Evolutionary conservation across 1,284 basidiomycete genomes (phyloP).

Genomic region (Leccinum discolor): DNA sequence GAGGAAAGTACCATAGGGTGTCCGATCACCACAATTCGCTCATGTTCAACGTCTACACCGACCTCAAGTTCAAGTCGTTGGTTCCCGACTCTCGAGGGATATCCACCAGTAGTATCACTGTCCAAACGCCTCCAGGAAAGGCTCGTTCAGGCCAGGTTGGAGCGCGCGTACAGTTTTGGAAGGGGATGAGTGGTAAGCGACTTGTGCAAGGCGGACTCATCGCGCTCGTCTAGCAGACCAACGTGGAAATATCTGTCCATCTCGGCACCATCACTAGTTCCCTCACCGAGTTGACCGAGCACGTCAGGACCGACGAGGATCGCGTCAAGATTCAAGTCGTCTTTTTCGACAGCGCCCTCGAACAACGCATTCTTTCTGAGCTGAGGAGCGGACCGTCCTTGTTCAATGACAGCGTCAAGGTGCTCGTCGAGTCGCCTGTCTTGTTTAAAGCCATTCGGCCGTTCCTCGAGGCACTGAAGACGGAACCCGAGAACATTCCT

Average conservation of each 20-base stretch:
- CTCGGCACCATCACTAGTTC: constrained; percentile 48
- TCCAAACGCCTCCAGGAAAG: constrained; percentile 38
- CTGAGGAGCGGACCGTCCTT: constrained; percentile 23
- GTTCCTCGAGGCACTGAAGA: constrained; percentile 55
- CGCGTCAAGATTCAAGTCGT: constrained; percentile 36
- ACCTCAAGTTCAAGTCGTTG: constrained; percentile 42
- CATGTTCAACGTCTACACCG: constrained; percentile 61
- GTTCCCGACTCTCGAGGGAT: constrained; percentile 50
- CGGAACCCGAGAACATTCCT: constrained; percentile 53
- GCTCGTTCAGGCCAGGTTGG: too few species aligned
- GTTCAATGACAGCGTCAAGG: constrained; percentile 12
- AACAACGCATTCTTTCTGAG: constrained; percentile 44
- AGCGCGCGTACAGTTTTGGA: too few species aligned
- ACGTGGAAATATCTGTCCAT: constrained; percentile 36
- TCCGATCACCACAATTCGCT: constrained; percentile 41
- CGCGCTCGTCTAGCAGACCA: constrained; percentile 43
- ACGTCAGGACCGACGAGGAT: too few species aligned
- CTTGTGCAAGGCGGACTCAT: too few species aligned
- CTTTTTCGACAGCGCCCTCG: constrained; percentile 53
- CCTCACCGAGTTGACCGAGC: constrained; percentile 13
- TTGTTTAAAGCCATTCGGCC: constrained; percentile 64
- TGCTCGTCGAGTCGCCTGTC: constrained; percentile 60
- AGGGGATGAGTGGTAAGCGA: too few species aligned
- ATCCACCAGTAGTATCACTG: constrained; percentile 37
- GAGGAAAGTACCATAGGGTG: constrained; percentile 47